phyloP scores from a whole-genome alignment of 148 eudicot genomes.

The Nepenthes gracilis region DNA sequence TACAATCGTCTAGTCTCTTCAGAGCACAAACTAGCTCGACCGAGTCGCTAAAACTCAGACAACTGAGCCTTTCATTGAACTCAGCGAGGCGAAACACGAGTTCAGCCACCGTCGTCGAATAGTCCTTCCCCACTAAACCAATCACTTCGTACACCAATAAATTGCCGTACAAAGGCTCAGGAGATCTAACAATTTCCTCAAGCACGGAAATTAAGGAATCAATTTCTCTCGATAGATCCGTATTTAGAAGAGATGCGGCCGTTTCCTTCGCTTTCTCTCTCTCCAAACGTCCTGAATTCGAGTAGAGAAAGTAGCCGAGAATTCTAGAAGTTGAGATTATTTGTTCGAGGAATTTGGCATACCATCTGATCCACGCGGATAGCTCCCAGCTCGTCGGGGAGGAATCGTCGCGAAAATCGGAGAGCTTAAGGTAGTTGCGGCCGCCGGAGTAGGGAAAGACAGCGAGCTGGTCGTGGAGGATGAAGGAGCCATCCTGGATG shows the following conservation, averaged over 20 bases:
- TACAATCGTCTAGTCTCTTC: conserved; percentile 52
- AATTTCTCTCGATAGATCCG: conserved; percentile 41
- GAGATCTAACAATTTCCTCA: conserved; percentile 46
- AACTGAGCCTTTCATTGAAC: conserved; percentile 47
- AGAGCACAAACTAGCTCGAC: conserved; percentile 50
- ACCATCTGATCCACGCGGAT: conserved; percentile 74
- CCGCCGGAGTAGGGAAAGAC: conserved; percentile 55
- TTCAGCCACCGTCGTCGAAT: conserved; percentile 41
- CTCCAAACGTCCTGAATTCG: conserved; percentile 27
- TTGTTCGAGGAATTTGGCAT: conserved; percentile 61
- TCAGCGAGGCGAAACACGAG: conserved; percentile 46
- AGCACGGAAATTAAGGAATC: conserved; percentile 33
- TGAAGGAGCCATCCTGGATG: conserved; percentile 66
- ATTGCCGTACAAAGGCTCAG: conserved; percentile 33
- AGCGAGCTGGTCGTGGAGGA: conserved; percentile 77
- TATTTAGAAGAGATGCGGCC: conserved; percentile 38
- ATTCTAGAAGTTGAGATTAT: conserved; percentile 44
- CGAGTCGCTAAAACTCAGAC: conserved; percentile 63
- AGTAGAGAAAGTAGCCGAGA: conserved; percentile 46
- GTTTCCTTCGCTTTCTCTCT: conserved; percentile 31
- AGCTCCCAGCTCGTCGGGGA: conserved; percentile 46
- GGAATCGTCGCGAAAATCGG: conserved; percentile 54
- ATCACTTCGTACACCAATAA: conserved; percentile 29
- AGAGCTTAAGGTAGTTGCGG: conserved; percentile 62
- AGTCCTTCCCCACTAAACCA: conserved; percentile 36